Base-by-base conservation (phyloP, 2,329 filamentous ascomycete species). In the Nigrograna mackinnonii region DNA sequence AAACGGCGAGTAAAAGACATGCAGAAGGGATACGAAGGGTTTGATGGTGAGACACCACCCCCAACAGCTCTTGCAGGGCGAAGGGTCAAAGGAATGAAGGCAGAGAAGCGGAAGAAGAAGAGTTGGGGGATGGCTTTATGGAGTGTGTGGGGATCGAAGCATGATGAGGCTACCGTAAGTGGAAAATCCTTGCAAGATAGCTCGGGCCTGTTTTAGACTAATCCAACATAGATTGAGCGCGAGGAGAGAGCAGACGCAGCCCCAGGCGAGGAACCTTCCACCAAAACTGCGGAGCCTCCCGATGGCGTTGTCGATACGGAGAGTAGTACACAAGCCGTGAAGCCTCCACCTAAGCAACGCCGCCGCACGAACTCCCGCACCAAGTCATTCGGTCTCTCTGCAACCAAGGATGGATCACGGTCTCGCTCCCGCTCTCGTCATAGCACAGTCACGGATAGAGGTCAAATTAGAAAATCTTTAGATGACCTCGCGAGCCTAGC, bases 91-190 rank as follows among this genome's bases (percentile, higher is more conserved):
- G 74, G 35, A 60, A 75, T 46, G 71, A 66, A 69, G 41, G 61
- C 62, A 52, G 66, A 75, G n/a, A 76, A 78, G 48, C 76, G 75
- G 55, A 78, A 79, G 61, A 83, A 76, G 52, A 85, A 81, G 75
- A 91, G 87, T 51, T 82, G 86, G 69, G 89, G 87, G 6, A 75
- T 96, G 66, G 82, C 85, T 2, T 72, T 96, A 51, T 97, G 92
- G 92, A 87, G 84, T 37, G 76, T 86, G 1, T 95, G 91, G 87
- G 91, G 89, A 12, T 91, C 86, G 34, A 95, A 88, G 63, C 90
- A 96, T 60, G 94, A 97, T 62, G 81, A 92, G 66, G 78, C 78
- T 48, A 87, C 87, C 0, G 77, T 95, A 57, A 43, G 61, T 50
- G 6, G 12, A 22, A 11, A 12, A 28, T 34, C 12, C 16, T 34